Base-by-base conservation (phyloP, 257 asterid genomes). In the Nicotiana noctiflora region DNA sequence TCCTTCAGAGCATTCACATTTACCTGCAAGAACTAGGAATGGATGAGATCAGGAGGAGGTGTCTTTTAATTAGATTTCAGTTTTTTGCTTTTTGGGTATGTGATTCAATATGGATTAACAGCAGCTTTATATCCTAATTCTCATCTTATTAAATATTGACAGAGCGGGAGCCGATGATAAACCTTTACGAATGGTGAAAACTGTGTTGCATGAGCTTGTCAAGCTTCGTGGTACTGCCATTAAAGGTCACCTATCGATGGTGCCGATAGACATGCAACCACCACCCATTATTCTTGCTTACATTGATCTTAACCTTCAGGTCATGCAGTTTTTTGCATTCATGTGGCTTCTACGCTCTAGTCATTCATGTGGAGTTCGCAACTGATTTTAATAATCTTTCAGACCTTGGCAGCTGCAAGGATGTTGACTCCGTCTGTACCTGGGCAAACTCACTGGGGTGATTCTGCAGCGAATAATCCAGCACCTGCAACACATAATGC, bases 161-260 rank as follows among this genome's bases (percentile, higher is more conserved):
- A 96, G 99, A 89, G 99, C 99, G 76, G 99, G 98, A 79, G 99
- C 99, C 72, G 99, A 94, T 87, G 99, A 96, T 84, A 96, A 96
- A 84, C 98, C 99, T 60, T 92, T 96, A 79, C 94, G 99, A 81
- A 96, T 96, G 99, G 99, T 96, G 81, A 96, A 96, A 91, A 94
- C 98, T 80, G 99, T 96, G 86, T 90, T 96, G 61, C 98, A 94
- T 52, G 99, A 96, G 85, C 98, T 96, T 87, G 99, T 96, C 82
- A 96, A 96, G 89, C 97, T 96, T 85, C 98, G 97, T 23, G 98
- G 98, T 83, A 94, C 98, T 86, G 98, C 98, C 81, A 96, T 96
- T 78, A 96, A 96, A 88, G 99, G 98, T 18, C 99, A 96, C 86
- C 96, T 96, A 59, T 96, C 99, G 55, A 88, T 92, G 97, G 98